A percentile compares a stretch with the other conserved stretches of the same genome.
These are phyloP conservation scores for Trametes versicolor DNA, from an alignment of 1,284 basidiomycete species.

Conservation along the genomic window DNA sequence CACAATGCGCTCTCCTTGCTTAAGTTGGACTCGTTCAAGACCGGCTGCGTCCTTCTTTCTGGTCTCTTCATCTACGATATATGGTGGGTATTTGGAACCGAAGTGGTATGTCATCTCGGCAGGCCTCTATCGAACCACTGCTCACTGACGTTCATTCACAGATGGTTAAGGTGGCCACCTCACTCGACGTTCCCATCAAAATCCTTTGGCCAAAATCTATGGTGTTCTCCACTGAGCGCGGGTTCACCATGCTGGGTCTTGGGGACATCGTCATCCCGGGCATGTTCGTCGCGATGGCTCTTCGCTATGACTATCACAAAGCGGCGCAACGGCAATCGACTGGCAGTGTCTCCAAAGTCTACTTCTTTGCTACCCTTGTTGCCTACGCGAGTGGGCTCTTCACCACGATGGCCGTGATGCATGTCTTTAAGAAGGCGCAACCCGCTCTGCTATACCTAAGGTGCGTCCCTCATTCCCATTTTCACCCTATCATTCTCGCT, in stretches of 20 bases:
- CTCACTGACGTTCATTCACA: slow-evolving; percentile 40
- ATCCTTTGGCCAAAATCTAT: slow-evolving; percentile 86
- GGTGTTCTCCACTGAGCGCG: slow-evolving; percentile 61
- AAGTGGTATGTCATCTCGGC: slow-evolving; percentile 66
- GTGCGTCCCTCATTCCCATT: slow-evolving; percentile 52
- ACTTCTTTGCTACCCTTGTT: slow-evolving; percentile 78
- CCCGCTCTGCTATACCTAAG: slow-evolving; percentile 94
- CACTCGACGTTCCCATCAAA: slow-evolving; percentile 95
- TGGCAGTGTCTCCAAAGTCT: slow-evolving; percentile 74
- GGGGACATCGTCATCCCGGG: slow-evolving; percentile 94
- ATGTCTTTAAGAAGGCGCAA: slow-evolving; percentile 82
- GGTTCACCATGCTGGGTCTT: slow-evolving; percentile 93
- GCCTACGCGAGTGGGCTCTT: slow-evolving; percentile 86
- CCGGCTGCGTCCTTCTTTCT: slow-evolving; percentile 84
- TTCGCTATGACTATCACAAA: slow-evolving; percentile 86
- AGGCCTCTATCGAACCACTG: not conserved
- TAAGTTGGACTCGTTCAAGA: slow-evolving; percentile 91
- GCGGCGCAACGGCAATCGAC: slow-evolving; percentile 41
- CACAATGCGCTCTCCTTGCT: slow-evolving; percentile 86
- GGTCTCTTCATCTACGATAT: slow-evolving; percentile 92
- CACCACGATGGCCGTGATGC: slow-evolving; percentile 91
- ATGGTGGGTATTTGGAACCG: slow-evolving; percentile 88
- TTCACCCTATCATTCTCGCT: not conserved
- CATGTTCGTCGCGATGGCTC: slow-evolving; percentile 88
- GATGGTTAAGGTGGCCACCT: slow-evolving; percentile 95